phyloP scores from a whole-genome alignment of 2,329 filamentous ascomycete genomes.

The Claviceps fusiformis region DNA sequence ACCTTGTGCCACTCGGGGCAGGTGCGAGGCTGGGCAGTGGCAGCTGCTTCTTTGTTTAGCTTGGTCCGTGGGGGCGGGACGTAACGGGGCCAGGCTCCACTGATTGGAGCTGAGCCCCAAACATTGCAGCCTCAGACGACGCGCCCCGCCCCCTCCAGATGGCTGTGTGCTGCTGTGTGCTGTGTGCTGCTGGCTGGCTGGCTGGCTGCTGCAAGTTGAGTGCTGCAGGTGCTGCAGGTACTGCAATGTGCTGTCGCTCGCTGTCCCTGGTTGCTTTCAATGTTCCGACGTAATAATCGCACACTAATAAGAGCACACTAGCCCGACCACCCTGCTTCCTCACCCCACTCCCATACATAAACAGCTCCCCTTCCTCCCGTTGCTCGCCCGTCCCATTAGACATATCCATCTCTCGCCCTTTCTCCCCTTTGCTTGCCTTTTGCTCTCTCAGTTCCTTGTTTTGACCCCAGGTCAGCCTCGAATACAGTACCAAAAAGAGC shows the following conservation, averaged over 20 bases:
- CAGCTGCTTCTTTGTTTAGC: not conserved
- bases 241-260: not conserved
- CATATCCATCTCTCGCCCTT: slow-evolving; percentile 4
- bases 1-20: not conserved
- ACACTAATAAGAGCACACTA: not conserved
- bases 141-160: not conserved
- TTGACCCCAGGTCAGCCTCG: not conserved
- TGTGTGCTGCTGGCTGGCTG: not conserved
- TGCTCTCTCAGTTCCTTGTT: slow-evolving; percentile 1
- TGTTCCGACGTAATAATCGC: not conserved
- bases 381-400: not conserved
- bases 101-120: slow-evolving; percentile 11
- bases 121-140: slow-evolving; percentile 7
- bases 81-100: not conserved
- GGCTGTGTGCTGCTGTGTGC: not conserved
- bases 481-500: not conserved
- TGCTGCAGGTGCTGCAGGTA: no score
- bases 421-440: slow-evolving; percentile 1
- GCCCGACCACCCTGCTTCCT: slow-evolving; percentile 9
- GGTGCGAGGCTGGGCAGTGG: not conserved
- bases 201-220: not conserved
- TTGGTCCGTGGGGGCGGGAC: not conserved
- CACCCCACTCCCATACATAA: slow-evolving; percentile 5
- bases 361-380: slow-evolving; percentile 4
- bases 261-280: not conserved